Evolutionary conservation across 768 basidiomycete genomes (phyloP), one percentile per base, ranked within the genome.

Genomic region (Pisolithus marmoratus): DNA sequence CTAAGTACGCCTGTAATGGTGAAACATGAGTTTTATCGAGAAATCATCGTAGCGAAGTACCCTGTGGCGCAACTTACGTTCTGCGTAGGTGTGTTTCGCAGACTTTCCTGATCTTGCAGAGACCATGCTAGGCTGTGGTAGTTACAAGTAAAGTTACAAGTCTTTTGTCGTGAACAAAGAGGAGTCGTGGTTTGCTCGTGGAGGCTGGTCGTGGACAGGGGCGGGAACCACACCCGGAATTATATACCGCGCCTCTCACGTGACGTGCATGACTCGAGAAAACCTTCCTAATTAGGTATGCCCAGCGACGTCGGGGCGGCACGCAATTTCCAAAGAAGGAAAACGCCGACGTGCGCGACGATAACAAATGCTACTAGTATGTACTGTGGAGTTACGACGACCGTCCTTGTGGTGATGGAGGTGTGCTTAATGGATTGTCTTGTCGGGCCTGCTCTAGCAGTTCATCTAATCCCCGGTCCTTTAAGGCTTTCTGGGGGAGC

Each of bases 401-500:
- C 34, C 14, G 4, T 34, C 14, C 14, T 8, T 27, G 5, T 12
- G 74, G 69, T 9, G 80, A 74, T 20, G 78, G 75, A 5, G 82
- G 80, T 22, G 84, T 81, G 38, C 76, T 80, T 56, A 90, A 57
- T 3, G 90, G 88, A 62, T 90, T 87, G 56, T 94, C 90, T 46
- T 82, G 76, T 51, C 86, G 73, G 2, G 94, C 91, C 61, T 91
- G 87, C 46, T 85, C 78, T 1, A 97, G 73, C 48, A 96, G 67
- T 1, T 78, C 78, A 15, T 85, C 84, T 14, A 96, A 73, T 6
- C 85, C 89, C 57, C 84, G 87, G 15, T 85, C 85, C 60, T 82
- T 83, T 27, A 87, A 81, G 1, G 92, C 92, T 70, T 78, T 83
- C 93, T 94, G 60, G 8, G 29, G 27, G 46, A 34, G 27, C 12